Evolutionary conservation across 257 asterid species (phyloP).

Genomic region (Anisodus tanguticus): DNA sequence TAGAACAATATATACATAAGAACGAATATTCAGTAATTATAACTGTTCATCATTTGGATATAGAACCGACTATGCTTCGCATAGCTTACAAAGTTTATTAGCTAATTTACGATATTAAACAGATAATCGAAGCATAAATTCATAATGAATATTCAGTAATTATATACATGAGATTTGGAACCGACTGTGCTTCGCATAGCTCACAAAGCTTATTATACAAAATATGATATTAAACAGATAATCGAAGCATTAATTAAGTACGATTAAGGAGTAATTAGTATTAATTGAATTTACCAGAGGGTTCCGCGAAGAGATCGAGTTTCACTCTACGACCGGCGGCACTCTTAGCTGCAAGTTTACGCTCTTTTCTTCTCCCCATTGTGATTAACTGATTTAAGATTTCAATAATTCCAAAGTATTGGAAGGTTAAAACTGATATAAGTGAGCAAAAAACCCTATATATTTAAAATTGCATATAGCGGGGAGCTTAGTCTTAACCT

Average conservation of each 20-base stretch:
- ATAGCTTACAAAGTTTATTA: not conserved
- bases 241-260: not conserved
- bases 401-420: too few relatives aligned
- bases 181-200: not conserved
- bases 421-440: too few relatives aligned
- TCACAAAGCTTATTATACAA: not conserved
- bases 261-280: not conserved
- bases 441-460: too few relatives aligned
- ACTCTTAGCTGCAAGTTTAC: slow-evolving; percentile 71
- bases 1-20: too few relatives aligned
- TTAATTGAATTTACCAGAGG: slow-evolving; percentile 60
- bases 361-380: slow-evolving; percentile 98
- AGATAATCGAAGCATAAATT: not conserved
- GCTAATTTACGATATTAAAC: not conserved
- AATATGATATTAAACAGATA: not conserved
- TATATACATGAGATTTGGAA: not conserved
- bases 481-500: too few relatives aligned
- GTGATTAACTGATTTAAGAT: too few relatives aligned
- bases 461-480: too few relatives aligned
- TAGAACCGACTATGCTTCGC: too few relatives aligned
- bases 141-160: not conserved
- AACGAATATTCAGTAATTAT: too few relatives aligned
- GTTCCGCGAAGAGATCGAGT: slow-evolving; percentile 94
- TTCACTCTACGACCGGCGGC: slow-evolving; percentile 83
- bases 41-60: too few relatives aligned